Evolutionary conservation across 106 monocot species (phyloP).

Genomic region (Dactylorhiza incarnata): DNA sequence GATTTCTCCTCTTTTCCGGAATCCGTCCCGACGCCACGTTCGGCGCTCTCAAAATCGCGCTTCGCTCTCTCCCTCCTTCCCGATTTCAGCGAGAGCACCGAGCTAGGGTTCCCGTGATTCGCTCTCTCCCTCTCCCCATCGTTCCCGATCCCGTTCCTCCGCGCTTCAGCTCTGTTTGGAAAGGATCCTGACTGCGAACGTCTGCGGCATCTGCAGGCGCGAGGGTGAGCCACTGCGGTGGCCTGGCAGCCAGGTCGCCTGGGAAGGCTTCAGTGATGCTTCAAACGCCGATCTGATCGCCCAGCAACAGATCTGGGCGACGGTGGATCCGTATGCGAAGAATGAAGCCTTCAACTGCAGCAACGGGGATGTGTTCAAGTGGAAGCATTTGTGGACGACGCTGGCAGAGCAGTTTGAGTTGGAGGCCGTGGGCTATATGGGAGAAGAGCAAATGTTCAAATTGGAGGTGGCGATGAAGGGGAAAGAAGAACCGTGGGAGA

Average conservation of each 20-base stretch:
- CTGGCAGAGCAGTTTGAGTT: slow-evolving; percentile 61
- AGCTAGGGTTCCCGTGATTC: too few relatives aligned
- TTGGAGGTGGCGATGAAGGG: slow-evolving; percentile 55
- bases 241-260: slow-evolving; percentile 17
- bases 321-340: slow-evolving; percentile 58
- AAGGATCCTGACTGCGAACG: too few relatives aligned
- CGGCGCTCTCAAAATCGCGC: too few relatives aligned
- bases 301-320: slow-evolving; percentile 65
- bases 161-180: too few relatives aligned
- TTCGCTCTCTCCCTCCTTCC: too few relatives aligned
- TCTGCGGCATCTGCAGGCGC: slow-evolving; percentile 28
- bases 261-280: slow-evolving; percentile 38
- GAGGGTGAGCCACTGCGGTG: slow-evolving; percentile 21
- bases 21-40: too few relatives aligned
- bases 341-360: slow-evolving; percentile 49
- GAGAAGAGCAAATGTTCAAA: slow-evolving; percentile 36
- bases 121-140: too few relatives aligned
- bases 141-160: too few relatives aligned
- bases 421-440: slow-evolving; percentile 38
- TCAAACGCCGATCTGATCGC: slow-evolving; percentile 50
- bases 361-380: slow-evolving; percentile 53
- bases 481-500: slow-evolving; percentile 52
- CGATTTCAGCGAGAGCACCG: too few relatives aligned
- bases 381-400: slow-evolving; percentile 64
- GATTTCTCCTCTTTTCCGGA: too few relatives aligned